These are phyloP conservation scores for Sporothrix curviconia DNA, from an alignment of 2,329 filamentous ascomycete genomes.

Conservation along the genomic window DNA sequence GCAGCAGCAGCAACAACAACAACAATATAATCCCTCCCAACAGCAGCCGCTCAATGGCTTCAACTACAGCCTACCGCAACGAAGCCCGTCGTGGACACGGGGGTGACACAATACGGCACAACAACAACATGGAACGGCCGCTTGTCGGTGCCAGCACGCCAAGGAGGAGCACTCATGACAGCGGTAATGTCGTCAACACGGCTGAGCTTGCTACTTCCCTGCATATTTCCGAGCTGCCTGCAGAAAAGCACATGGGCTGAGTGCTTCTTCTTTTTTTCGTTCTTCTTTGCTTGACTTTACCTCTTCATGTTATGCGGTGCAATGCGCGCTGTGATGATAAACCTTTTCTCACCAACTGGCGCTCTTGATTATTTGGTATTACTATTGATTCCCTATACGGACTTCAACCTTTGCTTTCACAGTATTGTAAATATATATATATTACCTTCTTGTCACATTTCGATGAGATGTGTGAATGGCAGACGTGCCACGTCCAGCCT, in stretches of 20 bases:
- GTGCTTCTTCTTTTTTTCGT: not conserved
- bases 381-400: not conserved
- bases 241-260: slow-evolving; percentile 8
- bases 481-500: too few species aligned
- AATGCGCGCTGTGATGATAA: too few species aligned
- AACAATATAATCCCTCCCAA: not conserved
- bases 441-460: not conserved
- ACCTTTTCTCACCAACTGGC: too few species aligned
- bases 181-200: not conserved
- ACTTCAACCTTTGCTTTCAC: not conserved
- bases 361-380: not conserved
- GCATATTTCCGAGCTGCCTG: slow-evolving; percentile 7
- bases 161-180: too few species aligned
- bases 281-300: not conserved
- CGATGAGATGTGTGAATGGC: too few species aligned
- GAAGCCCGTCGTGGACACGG: not conserved
- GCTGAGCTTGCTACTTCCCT: slow-evolving; percentile 8
- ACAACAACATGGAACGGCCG: slow-evolving; percentile 3
- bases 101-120: not conserved
- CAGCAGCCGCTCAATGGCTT: not conserved
- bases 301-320: too few species aligned
- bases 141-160: too few species aligned
- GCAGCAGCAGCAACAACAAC: not conserved
- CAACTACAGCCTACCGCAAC: not conserved
- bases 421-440: not conserved